These are phyloP conservation scores for Omphalea diandra DNA, from an alignment of 441 rosid species.

Conservation along the genomic window DNA sequence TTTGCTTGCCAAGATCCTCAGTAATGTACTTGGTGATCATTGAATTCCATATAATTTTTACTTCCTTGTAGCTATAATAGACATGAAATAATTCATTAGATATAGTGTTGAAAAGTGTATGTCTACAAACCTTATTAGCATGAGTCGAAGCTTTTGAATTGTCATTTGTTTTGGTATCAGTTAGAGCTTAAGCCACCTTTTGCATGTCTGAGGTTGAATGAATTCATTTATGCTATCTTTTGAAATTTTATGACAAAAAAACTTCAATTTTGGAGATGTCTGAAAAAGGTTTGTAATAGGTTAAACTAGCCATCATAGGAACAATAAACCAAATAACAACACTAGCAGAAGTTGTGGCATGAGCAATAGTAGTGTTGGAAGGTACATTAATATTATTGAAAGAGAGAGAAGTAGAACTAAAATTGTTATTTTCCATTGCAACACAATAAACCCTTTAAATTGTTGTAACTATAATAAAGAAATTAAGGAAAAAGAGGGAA, in stretches of 20 bases:
- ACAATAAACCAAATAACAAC: no score
- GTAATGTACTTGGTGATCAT: background rate
- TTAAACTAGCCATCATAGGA: no score
- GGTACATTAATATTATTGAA: no score
- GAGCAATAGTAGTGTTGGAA: no score
- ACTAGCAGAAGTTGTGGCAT: no score
- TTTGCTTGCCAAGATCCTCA: no score
- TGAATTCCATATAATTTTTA: background rate
- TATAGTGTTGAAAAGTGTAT: background rate
- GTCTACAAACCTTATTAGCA: constrained; percentile 5
- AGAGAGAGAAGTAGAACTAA: no score
- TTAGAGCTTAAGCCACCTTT: background rate
- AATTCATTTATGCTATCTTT: background rate
- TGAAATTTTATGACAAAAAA: background rate
- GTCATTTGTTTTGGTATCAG: background rate
- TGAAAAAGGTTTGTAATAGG: background rate
- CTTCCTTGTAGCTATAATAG: background rate
- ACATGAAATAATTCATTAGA: background rate
- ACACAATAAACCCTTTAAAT: no score
- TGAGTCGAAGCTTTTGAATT: no score
- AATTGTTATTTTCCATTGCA: no score
- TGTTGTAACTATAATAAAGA: no score
- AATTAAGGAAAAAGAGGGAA: no score
- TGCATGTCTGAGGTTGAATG: background rate
- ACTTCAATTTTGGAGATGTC: background rate